Conservation (phyloP, 169 alveolate genomes). For the Plasmodium falciparum region DNA sequence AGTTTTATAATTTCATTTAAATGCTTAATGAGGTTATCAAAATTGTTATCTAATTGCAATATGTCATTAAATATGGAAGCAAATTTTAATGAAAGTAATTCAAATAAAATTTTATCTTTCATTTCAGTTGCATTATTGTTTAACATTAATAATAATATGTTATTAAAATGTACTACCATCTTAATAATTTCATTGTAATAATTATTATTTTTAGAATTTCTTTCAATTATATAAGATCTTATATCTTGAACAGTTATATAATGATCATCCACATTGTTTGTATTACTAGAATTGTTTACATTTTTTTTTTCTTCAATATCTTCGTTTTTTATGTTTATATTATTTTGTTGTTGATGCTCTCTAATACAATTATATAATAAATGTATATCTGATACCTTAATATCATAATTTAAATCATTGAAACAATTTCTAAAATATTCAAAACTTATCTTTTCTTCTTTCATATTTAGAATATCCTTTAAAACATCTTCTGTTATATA, state of each 20-base stretch:
- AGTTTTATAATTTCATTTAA: conserved; percentile 55
- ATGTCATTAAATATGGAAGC: conserved; percentile 52
- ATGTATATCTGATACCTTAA: conserved; percentile 7
- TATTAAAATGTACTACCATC: conserved; percentile 70
- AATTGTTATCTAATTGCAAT: conserved; percentile 6
- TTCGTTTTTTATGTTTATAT: neutral
- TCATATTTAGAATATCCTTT: conserved; percentile 23
- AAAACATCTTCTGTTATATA: conserved; percentile 61
- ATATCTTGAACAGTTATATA: conserved; percentile 40
- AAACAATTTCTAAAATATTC: conserved; percentile 31
- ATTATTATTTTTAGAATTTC: conserved; percentile 53
- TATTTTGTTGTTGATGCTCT: neutral
- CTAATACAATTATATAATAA: conserved; percentile 23
- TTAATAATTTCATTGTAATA: conserved; percentile 59
- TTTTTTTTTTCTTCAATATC: neutral
- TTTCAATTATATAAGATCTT: conserved; percentile 41
- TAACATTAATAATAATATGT: conserved; percentile 49
- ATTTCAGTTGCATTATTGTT: conserved; percentile 17
- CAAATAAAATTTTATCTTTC: conserved; percentile 52
- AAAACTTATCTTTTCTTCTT: conserved; percentile 53
- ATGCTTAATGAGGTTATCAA: conserved; percentile 52
- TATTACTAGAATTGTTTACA: neutral
- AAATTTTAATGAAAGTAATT: conserved; percentile 37
- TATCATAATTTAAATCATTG: conserved; percentile 38
- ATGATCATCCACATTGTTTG: neutral